Conservation (phyloP, 2,329 filamentous ascomycete species). For the Trichoderma asperellum region DNA sequence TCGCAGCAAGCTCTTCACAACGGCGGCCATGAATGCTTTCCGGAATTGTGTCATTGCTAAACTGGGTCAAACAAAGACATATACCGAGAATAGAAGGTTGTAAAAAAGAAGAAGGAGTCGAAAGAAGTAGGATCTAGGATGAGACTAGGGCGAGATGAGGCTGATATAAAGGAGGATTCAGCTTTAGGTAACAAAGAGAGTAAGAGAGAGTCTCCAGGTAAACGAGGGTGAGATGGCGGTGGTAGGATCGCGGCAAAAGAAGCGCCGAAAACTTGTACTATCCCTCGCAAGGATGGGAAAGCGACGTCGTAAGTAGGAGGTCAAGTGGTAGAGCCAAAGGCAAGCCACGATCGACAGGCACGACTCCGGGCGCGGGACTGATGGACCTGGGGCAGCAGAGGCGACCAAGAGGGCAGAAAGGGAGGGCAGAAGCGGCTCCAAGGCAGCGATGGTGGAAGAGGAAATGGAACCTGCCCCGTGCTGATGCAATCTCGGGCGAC, state of each 20-base stretch:
- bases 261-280: constrained; percentile 22
- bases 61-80: constrained; percentile 54
- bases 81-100: constrained; percentile 42
- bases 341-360: constrained; percentile 30
- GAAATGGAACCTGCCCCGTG: constrained; percentile 30
- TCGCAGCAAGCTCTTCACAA: constrained; percentile 60
- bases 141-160: constrained; percentile 15
- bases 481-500: constrained; percentile 28
- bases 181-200: constrained; percentile 10
- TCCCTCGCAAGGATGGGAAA: constrained; percentile 24
- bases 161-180: constrained; percentile 14
- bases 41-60: constrained; percentile 62
- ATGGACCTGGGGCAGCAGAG: constrained; percentile 21
- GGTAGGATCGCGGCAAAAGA: constrained; percentile 20
- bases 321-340: constrained; percentile 6
- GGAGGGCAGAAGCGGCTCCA: neutral
- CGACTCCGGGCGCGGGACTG: constrained; percentile 20
- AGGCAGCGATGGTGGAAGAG: constrained; percentile 13
- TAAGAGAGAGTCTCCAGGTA: constrained; percentile 2
- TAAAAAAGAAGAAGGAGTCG: neutral
- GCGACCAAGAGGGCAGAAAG: neutral
- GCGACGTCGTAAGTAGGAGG: constrained; percentile 23
- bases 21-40: constrained; percentile 57
- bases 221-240: constrained; percentile 19
- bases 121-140: constrained; percentile 7